Base-by-base conservation (phyloP, 371 early-diverging fungal species). In the Apophysomyces variabilis region DNA sequence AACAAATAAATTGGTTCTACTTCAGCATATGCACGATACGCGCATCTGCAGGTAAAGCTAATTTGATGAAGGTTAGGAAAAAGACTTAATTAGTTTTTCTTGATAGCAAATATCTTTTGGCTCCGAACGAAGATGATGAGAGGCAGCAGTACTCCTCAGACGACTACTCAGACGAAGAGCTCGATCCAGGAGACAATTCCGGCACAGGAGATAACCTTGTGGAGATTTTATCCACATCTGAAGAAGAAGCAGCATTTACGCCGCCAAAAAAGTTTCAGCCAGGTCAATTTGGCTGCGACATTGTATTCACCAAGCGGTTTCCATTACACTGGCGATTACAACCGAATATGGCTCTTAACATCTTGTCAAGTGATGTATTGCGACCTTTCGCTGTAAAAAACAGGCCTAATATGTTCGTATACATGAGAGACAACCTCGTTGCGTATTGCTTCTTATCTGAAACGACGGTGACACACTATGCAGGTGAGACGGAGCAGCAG, bases 251-350 rank as follows among this genome's bases (percentile, higher is more conserved):
- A 6, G 38, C 70, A 0, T 66, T 73, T 58, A 65, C 72, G n/a
- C 78, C 76, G 7, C 76, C 76, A 7, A 76, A 74, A 18, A 80
- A 76, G 36, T 79, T 81, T 50, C 46, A 66, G 2, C 84, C 87
- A 6, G 93, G 93, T 0, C 91, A 90, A 65, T 93, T 93, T 66
- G 86, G 87, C 12, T 93, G 93, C 36, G 87, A 90, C 0, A 63
- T 87, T 8, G 85, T 91, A 1, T 89, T 84, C 62, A 80, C 80
- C 13, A 80, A 82, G 32, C 72, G 76, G 14, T 92, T 93, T 66
- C 86, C 89, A 3, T 66, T 94, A 1, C 94, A 93, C 65, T 91
- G 91, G 90, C 84, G 95, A 14, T 72, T 95, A 36, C 83, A 80
- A 58, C 89, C 92, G 0, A 79, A 81, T 13, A 76, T 86, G 43